Conservation (phyloP, 371 early-diverging fungal species). For the Syncephalastrum sp. region DNA sequence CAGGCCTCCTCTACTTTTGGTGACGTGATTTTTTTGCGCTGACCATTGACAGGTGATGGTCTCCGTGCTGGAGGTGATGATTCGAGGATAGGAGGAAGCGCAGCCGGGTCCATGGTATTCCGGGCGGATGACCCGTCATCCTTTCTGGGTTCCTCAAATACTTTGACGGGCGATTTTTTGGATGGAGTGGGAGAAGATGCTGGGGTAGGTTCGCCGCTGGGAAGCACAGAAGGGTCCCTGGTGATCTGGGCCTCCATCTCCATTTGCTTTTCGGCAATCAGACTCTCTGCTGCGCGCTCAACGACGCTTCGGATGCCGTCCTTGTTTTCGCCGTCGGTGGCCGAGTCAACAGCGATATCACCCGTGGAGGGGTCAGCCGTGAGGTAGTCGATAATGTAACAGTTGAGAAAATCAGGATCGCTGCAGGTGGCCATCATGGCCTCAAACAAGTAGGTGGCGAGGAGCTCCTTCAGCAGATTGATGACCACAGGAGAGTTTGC, state of each 20-base stretch:
- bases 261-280: conserved; percentile 15
- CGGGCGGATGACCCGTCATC: neutral
- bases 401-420: conserved; percentile 48
- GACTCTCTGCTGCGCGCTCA: conserved; percentile 28
- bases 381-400: conserved; percentile 36
- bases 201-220: neutral
- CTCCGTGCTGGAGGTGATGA: neutral
- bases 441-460: conserved; percentile 40
- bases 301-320: conserved; percentile 23
- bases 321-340: conserved; percentile 1
- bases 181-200: neutral
- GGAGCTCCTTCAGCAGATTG: conserved; percentile 34
- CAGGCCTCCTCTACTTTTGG: conserved; percentile 5
- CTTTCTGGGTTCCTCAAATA: neutral
- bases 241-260: neutral
- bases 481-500: conserved; percentile 28
- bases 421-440: conserved; percentile 31
- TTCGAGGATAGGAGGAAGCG: no score
- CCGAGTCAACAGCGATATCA: neutral
- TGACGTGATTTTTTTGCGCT: conserved; percentile 5
- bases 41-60: neutral
- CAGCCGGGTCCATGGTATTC: no score
- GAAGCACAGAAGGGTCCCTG: neutral
- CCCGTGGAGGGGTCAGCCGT: conserved; percentile 19
- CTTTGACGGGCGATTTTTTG: neutral